Conservation (phyloP, 1,284 basidiomycete species). For the Porogramme epimiltina region DNA sequence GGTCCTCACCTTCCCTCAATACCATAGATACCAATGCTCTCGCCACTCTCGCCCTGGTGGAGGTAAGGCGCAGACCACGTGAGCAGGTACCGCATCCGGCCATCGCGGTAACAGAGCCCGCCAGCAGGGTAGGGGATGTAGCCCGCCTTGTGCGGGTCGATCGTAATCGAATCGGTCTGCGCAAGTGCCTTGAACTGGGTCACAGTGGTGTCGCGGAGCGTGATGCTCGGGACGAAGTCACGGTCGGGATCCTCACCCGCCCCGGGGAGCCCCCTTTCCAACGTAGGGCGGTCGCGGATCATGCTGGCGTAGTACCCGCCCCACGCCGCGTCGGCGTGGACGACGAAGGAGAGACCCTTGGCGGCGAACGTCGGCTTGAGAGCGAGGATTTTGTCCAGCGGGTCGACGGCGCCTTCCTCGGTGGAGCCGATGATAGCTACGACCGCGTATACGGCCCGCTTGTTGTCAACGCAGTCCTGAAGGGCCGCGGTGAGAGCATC, state of each 20-base stretch:
- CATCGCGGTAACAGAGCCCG: slow-evolving; percentile 43
- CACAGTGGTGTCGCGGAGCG: slow-evolving; percentile 27
- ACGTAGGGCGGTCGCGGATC: slow-evolving; percentile 21
- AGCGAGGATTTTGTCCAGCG: slow-evolving; percentile 39
- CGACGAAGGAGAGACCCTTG: slow-evolving; percentile 41
- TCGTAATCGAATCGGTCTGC: slow-evolving; percentile 41
- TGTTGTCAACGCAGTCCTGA: slow-evolving; percentile 31
- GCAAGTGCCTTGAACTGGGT: slow-evolving; percentile 23
- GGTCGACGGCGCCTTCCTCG: slow-evolving; percentile 47
- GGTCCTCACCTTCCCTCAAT: slow-evolving; percentile 44
- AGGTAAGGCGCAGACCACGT: slow-evolving; percentile 45
- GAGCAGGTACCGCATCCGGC: slow-evolving; percentile 39
- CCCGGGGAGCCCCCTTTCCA: background rate
- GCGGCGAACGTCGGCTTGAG: slow-evolving; percentile 36
- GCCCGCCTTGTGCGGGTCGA: slow-evolving; percentile 50
- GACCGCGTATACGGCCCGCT: slow-evolving; percentile 43
- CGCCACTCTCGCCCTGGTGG: slow-evolving; percentile 28
- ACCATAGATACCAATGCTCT: slow-evolving; percentile 45
- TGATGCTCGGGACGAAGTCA: slow-evolving; percentile 30
- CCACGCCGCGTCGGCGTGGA: slow-evolving; percentile 49
- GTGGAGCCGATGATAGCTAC: slow-evolving; percentile 48
- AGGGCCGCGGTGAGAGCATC: slow-evolving; percentile 32
- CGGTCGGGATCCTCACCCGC: slow-evolving; percentile 10
- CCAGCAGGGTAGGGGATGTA: slow-evolving; percentile 49
- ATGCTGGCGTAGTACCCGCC: slow-evolving; percentile 47